Conservation (phyloP, 1,284 basidiomycete genomes). For the Neolentinus lepideus region DNA sequence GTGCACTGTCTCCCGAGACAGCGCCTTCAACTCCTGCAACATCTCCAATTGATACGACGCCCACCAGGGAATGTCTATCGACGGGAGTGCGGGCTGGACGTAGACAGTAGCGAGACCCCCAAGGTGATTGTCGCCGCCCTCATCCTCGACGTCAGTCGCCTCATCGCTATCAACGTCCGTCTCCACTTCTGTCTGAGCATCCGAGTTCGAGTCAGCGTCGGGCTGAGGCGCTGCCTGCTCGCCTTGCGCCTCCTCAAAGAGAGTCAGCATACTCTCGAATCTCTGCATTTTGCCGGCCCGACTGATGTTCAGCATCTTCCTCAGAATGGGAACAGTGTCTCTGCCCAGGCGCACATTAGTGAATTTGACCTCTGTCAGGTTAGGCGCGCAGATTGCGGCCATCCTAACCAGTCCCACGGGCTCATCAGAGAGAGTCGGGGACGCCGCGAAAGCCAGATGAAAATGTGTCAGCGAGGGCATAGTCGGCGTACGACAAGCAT, state of each 20-base stretch:
- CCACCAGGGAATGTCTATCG: neutral
- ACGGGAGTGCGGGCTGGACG: neutral
- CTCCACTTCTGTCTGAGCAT: neutral
- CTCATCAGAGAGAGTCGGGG: neutral
- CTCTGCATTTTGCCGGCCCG: neutral
- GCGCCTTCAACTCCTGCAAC: neutral
- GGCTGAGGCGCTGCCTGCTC: neutral
- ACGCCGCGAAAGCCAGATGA: neutral
- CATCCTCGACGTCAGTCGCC: neutral
- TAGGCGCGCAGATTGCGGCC: neutral
- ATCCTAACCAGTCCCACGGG: neutral
- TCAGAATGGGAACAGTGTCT: neutral
- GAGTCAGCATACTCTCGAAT: neutral
- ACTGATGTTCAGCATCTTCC: neutral
- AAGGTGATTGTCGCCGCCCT: neutral
- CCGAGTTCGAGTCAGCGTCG: neutral
- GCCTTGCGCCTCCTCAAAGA: neutral
- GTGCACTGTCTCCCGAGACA: neutral
- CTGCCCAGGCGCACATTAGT: neutral
- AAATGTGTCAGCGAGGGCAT: neutral
- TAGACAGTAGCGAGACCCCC: neutral
- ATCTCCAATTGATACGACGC: neutral
- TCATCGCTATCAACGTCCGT: neutral
- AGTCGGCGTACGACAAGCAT: neutral
- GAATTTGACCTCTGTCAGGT: neutral